Evolutionary conservation across 495 filamentous ascomycete genomes (phyloP).

Genomic region (Recurvomyces mirabilis): DNA sequence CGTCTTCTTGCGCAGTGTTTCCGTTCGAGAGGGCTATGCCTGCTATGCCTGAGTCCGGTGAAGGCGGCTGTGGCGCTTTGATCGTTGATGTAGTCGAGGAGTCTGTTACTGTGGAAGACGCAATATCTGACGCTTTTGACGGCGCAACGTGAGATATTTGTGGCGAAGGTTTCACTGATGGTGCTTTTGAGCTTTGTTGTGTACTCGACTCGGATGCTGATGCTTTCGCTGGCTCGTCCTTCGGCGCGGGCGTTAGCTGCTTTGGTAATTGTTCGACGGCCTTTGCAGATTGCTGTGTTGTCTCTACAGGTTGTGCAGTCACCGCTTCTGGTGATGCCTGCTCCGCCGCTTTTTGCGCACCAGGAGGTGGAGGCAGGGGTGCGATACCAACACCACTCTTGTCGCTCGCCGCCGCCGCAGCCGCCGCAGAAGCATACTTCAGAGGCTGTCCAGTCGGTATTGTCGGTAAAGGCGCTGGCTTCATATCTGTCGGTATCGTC

Average conservation of each 20-base stretch:
- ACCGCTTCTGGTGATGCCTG: conserved; percentile 37
- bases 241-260: conserved; percentile 35
- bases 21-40: conserved; percentile 43
- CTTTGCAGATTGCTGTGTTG: conserved; percentile 30
- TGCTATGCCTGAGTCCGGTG: conserved; percentile 24
- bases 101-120: too few relatives aligned
- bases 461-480: conserved; percentile 78
- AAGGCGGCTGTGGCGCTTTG: conserved; percentile 18
- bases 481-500: conserved; percentile 50
- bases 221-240: conserved; percentile 28
- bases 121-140: conserved; percentile 24
- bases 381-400: conserved; percentile 81
- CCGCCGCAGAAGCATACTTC: conserved; percentile 94
- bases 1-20: conserved; percentile 31
- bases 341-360: conserved; percentile 32
- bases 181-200: conserved; percentile 6
- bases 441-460: conserved; percentile 77
- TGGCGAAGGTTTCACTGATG: conserved; percentile 4
- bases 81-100: conserved; percentile 7
- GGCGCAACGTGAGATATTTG: conserved; percentile 7
- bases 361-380: conserved; percentile 81
- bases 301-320: conserved; percentile 40
- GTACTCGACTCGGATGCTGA: conserved; percentile 18
- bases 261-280: conserved; percentile 32
- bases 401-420: conserved; percentile 86